phyloP scores from a whole-genome alignment of 2,329 filamentous ascomycete genomes.

The Fusarium brevicatenulatum region DNA sequence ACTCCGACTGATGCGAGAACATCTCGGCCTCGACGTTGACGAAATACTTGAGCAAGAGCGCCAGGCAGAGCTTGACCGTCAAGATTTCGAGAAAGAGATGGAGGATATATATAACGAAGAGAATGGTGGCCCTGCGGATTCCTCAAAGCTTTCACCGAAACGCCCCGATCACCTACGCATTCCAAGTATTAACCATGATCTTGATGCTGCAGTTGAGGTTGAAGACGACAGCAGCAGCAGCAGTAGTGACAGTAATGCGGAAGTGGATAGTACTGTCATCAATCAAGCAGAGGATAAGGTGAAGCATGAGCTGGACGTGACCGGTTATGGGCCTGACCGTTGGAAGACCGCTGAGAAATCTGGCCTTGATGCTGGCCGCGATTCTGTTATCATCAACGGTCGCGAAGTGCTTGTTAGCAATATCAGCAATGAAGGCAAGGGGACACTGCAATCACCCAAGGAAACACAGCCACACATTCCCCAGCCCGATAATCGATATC shows the following conservation, averaged over 20 bases:
- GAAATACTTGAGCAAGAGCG: slow-evolving; percentile 85
- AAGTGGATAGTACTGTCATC: slow-evolving; percentile 30
- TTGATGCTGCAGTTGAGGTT: slow-evolving; percentile 53
- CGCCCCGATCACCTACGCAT: slow-evolving; percentile 36
- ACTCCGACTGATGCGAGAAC: slow-evolving; percentile 94
- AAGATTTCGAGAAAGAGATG: slow-evolving; percentile 68
- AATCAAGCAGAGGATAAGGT: slow-evolving; percentile 65
- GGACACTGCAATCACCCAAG: slow-evolving; percentile 60
- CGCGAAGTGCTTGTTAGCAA: slow-evolving; percentile 77
- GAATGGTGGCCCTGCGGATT: slow-evolving; percentile 40
- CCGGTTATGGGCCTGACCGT: slow-evolving; percentile 79
- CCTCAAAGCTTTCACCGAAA: slow-evolving; percentile 49
- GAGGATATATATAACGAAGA: slow-evolving; percentile 68
- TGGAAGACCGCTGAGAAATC: slow-evolving; percentile 73
- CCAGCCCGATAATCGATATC: slow-evolving; percentile 46
- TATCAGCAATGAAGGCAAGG: slow-evolving; percentile 71
- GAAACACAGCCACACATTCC: slow-evolving; percentile 44
- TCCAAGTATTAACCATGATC: slow-evolving; percentile 78
- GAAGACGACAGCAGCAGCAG: slow-evolving; percentile 28
- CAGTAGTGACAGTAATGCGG: not conserved
- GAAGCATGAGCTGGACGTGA: slow-evolving; percentile 78
- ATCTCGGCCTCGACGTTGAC: slow-evolving; percentile 95
- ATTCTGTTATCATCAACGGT: slow-evolving; percentile 74
- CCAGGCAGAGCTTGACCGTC: slow-evolving; percentile 71
- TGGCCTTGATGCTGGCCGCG: slow-evolving; percentile 71